Conservation (phyloP, 192 early-diverging fungal genomes). For the Anaeromyces robustus region DNA sequence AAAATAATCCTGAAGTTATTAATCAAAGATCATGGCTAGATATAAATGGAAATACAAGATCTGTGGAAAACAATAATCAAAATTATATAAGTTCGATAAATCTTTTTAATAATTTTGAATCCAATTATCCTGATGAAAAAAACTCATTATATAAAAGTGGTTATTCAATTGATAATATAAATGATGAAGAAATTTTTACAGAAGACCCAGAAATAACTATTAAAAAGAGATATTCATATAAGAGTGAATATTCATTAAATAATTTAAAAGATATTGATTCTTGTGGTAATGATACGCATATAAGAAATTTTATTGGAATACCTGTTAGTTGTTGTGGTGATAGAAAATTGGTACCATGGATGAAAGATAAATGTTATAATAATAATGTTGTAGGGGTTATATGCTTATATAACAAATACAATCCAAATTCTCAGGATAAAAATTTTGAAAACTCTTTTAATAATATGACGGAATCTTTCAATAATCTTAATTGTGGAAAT, state of each 20-base stretch:
- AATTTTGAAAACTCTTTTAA: background rate
- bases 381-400: background rate
- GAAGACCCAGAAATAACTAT: background rate
- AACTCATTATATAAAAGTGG: background rate
- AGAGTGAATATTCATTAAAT: background rate
- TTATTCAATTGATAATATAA: background rate
- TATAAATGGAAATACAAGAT: background rate
- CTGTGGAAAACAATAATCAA: background rate
- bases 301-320: background rate
- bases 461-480: background rate
- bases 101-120: background rate
- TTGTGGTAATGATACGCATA: background rate
- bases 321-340: background rate
- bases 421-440: background rate
- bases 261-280: background rate
- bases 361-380: background rate
- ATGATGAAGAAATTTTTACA: background rate
- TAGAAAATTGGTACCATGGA: background rate
- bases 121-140: background rate
- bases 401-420: background rate
- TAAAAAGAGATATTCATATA: background rate
- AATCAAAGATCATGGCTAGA: background rate
- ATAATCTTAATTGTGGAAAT: background rate
- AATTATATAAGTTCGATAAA: background rate
- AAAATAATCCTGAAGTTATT: background rate